Base-by-base conservation (phyloP, 2,329 filamentous ascomycete species). In the Hypoxylon sp. region DNA sequence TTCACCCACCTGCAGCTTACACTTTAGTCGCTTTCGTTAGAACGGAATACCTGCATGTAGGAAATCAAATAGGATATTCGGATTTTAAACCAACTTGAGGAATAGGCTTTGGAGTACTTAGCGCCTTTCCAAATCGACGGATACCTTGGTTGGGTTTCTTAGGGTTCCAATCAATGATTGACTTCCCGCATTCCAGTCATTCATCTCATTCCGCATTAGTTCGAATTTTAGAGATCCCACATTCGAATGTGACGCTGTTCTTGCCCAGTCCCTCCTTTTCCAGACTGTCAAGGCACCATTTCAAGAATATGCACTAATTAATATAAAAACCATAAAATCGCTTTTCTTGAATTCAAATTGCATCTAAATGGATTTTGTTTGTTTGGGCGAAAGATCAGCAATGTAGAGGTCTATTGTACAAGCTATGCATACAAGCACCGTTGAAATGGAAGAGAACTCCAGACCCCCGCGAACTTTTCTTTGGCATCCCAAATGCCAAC, bases 361-460 rank as follows among this genome's bases (percentile, higher is more conserved):
- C 11, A 17, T 32, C 14, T 13, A 19, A 28, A 63, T 55, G 32
- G 32, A 43, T 14, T 52, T 64, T 10, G 49, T 52, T 64, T 10
- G 49, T 60, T 67, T 61, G 34, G 41, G 34, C 14, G 9, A 43
- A 63, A 65, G 48, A 46, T 55, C 52, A 62, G n/a, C n/a, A 32
- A 53, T 48, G 23, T 45, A 50, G 51, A 64, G 52, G 51, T 72
- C 57, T 72, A 67, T 72, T 56, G 64, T 72, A 72, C 70, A 72
- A 68, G 51, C 51, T 70, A 67, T 66, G 61, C 56, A 62, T 69
- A 67, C 60, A 72, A 51, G 65, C 63, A 45, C 65, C 60, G 50
- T 71, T 52, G 36, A 58, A 67, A 60, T 32, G 49, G 49, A 67
- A 68, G 62, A 64, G 69, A 64, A 68, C 60, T 67, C 64, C 57